Evolutionary conservation across 257 asterid species (phyloP).

Genomic region (Verbascum thapsus): DNA sequence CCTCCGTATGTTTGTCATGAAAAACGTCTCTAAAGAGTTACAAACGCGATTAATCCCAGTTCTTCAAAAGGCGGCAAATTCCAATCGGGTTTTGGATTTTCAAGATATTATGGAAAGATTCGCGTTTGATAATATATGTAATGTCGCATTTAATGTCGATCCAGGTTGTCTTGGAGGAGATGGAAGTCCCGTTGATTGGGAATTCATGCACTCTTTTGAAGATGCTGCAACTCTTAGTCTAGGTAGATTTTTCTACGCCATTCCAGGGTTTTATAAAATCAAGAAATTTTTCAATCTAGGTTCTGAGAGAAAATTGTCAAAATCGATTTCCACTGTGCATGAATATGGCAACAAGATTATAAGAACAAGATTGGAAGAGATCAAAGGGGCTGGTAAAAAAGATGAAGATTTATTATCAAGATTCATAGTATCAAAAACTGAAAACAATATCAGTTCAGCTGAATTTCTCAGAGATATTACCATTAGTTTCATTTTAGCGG

Average conservation of each 20-base stretch:
- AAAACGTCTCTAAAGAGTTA: conserved; percentile 55
- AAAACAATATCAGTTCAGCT: conserved; percentile 48
- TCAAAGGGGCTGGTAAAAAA: conserved; percentile 32
- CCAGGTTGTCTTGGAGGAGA: conserved; percentile 78
- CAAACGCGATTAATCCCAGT: conserved; percentile 58
- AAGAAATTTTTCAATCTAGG: conserved; percentile 64
- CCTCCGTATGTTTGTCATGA: conserved; percentile 43
- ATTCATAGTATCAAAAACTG: conserved; percentile 43
- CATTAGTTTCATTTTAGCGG: conserved; percentile 86
- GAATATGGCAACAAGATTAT: conserved; percentile 73
- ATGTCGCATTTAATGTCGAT: conserved; percentile 73
- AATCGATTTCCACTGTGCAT: conserved; percentile 61
- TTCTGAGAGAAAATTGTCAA: conserved; percentile 52
- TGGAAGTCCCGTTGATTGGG: conserved; percentile 49
- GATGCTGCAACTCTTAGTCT: conserved; percentile 72
- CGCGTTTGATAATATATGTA: conserved; percentile 81
- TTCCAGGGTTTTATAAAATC: conserved; percentile 40
- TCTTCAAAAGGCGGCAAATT: conserved; percentile 40
- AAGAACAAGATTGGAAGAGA: conserved; percentile 51
- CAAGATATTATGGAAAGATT: conserved; percentile 79
- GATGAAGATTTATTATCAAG: conserved; percentile 77
- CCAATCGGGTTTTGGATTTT: conserved; percentile 43
- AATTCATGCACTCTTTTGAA: conserved; percentile 83
- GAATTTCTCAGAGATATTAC: conserved; percentile 73
- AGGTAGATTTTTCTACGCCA: conserved; percentile 75